Conservation (phyloP, 192 early-diverging fungal species). For the Mortierella claussenii region DNA sequence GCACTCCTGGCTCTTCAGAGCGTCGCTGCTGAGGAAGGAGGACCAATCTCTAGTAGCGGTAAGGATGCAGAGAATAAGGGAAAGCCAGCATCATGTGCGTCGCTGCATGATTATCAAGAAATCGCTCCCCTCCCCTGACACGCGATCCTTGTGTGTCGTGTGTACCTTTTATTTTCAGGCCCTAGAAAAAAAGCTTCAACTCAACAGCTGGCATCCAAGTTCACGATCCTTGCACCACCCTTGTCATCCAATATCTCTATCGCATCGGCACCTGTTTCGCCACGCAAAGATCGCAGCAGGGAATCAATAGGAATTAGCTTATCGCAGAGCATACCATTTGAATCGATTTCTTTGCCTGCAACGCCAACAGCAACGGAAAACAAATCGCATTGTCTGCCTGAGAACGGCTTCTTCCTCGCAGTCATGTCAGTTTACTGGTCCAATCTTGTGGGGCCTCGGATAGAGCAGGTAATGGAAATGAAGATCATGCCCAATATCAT, state of each 20-base stretch:
- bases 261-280: constrained; percentile 43
- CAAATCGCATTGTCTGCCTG: constrained; percentile 51
- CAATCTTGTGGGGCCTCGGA: constrained; percentile 63
- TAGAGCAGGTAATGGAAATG: constrained; percentile 51
- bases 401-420: constrained; percentile 62
- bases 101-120: neutral
- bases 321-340: constrained; percentile 29
- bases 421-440: constrained; percentile 65
- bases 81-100: neutral
- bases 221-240: constrained; percentile 42
- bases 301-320: constrained; percentile 15
- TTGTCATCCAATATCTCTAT: constrained; percentile 27
- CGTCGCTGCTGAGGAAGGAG: constrained; percentile 43
- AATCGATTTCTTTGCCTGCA: constrained; percentile 43
- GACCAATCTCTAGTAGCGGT: constrained; percentile 32
- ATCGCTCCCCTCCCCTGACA: neutral
- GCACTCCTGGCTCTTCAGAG: constrained; percentile 47
- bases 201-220: constrained; percentile 47
- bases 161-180: constrained; percentile 10
- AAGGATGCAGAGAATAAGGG: constrained; percentile 9
- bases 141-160: neutral
- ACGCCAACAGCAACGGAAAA: constrained; percentile 46
- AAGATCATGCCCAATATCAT: no score
- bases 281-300: constrained; percentile 21
- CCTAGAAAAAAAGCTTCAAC: constrained; percentile 42